Evolutionary conservation across 768 basidiomycete species (phyloP).

Genomic region (Kwoniella newhampshirensis): DNA sequence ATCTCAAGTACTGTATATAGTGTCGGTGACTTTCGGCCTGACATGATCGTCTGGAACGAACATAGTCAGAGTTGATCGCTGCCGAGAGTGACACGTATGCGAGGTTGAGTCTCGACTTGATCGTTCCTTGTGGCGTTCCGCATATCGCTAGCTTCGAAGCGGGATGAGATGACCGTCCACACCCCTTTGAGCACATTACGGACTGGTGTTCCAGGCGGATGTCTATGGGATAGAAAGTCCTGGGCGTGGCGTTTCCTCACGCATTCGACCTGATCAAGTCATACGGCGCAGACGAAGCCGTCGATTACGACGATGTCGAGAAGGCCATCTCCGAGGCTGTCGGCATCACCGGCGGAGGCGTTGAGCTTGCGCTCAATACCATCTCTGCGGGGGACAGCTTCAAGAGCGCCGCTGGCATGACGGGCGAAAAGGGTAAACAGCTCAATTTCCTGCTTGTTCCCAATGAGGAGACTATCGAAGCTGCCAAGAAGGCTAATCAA

Average conservation of each 20-base stretch:
- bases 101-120: no score
- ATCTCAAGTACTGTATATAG: no score
- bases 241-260: conserved; percentile 53
- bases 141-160: no score
- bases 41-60: no score
- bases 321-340: conserved; percentile 37
- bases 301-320: conserved; percentile 55
- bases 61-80: no score
- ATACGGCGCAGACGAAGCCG: conserved; percentile 55
- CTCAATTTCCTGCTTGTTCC: conserved; percentile 26
- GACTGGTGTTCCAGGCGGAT: no score
- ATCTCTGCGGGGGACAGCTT: conserved; percentile 32
- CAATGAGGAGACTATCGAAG: conserved; percentile 21
- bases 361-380: conserved; percentile 34
- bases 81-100: no score
- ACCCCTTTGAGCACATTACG: no score
- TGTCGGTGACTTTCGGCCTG: no score
- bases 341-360: conserved; percentile 31
- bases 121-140: no score
- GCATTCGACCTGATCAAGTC: conserved; percentile 54
- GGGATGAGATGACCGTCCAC: no score
- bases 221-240: conserved; percentile 50
- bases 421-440: conserved; percentile 29
- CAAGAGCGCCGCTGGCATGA: conserved; percentile 26
- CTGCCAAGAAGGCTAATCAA: conserved; percentile 27